Conservation (phyloP, 176 grass and related monocot species). For the Pharus latifolius region DNA sequence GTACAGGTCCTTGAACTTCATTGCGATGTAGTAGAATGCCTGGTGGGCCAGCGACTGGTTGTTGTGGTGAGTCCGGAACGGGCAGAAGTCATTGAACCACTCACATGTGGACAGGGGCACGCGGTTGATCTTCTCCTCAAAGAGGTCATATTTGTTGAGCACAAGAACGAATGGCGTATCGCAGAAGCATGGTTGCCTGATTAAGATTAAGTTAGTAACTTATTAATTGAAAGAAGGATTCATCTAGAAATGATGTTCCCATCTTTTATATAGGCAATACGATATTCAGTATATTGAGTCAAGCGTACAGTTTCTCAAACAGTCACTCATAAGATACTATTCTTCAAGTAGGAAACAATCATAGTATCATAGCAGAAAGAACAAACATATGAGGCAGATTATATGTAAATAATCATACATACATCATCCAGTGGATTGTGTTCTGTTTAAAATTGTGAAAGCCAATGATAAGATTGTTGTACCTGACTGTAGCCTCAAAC, state of each 20-base stretch:
- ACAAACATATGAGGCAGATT: no score
- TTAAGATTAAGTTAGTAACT: background rate
- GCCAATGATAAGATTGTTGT: background rate
- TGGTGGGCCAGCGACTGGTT: conserved; percentile 81
- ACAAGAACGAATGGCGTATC: conserved; percentile 81
- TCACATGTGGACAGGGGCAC: conserved; percentile 42
- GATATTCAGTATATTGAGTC: background rate
- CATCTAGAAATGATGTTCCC: background rate
- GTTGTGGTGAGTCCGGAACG: conserved; percentile 63
- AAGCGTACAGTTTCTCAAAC: background rate
- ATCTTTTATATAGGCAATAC: background rate
- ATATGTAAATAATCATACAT: no score
- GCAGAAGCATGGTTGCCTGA: conserved; percentile 70
- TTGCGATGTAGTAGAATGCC: conserved; percentile 82
- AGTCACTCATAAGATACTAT: no score
- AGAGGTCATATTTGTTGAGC: conserved; percentile 92
- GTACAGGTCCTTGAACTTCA: conserved; percentile 90
- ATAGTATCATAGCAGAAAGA: no score
- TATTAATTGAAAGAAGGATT: background rate
- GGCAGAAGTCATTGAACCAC: conserved; percentile 83
- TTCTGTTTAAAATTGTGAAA: no score
- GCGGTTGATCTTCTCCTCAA: conserved; percentile 70
- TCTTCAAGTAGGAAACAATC: no score
- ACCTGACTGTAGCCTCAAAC: conserved; percentile 93
- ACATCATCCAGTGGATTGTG: no score